Base-by-base conservation (phyloP, 2,329 filamentous ascomycete genomes). In the Fusarium torulosum region DNA sequence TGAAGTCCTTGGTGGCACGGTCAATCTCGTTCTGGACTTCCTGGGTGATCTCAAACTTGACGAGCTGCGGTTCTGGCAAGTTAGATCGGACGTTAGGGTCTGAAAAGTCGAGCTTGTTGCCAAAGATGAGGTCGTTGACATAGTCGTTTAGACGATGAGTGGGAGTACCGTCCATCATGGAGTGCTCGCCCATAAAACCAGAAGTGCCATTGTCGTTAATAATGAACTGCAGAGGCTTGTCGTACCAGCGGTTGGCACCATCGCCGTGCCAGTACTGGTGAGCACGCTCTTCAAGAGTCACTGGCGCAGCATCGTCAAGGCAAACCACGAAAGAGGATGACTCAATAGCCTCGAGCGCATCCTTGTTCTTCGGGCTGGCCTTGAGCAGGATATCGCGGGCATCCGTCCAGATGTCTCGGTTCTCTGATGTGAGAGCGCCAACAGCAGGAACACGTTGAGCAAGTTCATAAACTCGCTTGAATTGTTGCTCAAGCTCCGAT, bases 111-210 rank as follows among this genome's bases (percentile, higher is more conserved):
- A 99, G 89, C 79, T 96, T 96, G 83, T 97, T 95, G 82, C 91
- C 90, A 82, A 97, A 94, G 79, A 98, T 97, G 75, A 92, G 87
- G 77, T 92, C 89, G 83, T 95, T 96, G 77, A 96, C 87, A 76
- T 94, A 96, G 85, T 99, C 96, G 79, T 97, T 99, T 17, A 99
- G 86, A 43, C 96, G 91, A 81, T 98, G 96, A 4, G 96, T 99
- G 2, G 96, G 94, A 8, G 96, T 99, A 69, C 96, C 96, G 78
- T 99, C 96, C 96, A 99, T 99, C 96, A 99, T 98, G 74, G 92
- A 96, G 86, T 99, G 96, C 82, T 99, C 96, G 75, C 96, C 96
- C 86, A 94, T 95, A 86, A 99, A 99, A 64, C 96, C 96, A 3
- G 96, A 92, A 9, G 96, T 97, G 72, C 96, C 96, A 79, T 99